These are phyloP conservation scores for Claviceps fusiformis DNA, from an alignment of 2,329 filamentous ascomycete species.

Conservation along the genomic window DNA sequence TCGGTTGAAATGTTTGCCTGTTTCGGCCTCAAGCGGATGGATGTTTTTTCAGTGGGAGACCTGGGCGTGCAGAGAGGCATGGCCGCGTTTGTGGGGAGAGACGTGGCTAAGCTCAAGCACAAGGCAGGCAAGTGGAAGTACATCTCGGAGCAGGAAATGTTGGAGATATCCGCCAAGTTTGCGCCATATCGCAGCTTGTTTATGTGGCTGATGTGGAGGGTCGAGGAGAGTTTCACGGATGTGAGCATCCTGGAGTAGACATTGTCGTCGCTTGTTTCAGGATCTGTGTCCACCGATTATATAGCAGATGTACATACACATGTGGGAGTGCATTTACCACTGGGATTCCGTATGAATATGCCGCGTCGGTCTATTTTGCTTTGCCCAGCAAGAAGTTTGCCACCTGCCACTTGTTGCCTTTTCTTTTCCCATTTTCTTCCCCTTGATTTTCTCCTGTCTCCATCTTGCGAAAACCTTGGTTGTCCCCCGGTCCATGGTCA, in stretches of 20 bases:
- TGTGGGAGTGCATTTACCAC: no score
- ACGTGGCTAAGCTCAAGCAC: slow-evolving; percentile 70
- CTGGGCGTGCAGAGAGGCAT: slow-evolving; percentile 90
- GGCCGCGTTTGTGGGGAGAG: slow-evolving; percentile 71
- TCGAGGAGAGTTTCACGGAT: slow-evolving; percentile 56
- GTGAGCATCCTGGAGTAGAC: slow-evolving; percentile 43
- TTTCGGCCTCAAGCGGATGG: slow-evolving; percentile 86
- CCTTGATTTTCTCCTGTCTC: no score
- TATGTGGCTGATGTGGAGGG: slow-evolving; percentile 98
- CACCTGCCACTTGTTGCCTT: no score
- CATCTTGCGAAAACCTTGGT: no score
- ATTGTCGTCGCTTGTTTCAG: not conserved
- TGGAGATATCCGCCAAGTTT: slow-evolving; percentile 66
- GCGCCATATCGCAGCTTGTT: slow-evolving; percentile 80
- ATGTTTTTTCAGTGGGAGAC: slow-evolving; percentile 87
- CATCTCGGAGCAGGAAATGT: slow-evolving; percentile 89
- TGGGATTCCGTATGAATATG: no score
- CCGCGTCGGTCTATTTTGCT: no score
- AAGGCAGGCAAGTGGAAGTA: slow-evolving; percentile 93
- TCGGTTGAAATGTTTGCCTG: slow-evolving; percentile 97
- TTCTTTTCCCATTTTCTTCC: no score
- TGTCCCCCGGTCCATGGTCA: no score
- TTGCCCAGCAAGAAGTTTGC: no score
- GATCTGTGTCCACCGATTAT: not conserved
- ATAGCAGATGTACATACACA: not conserved